Percentiles rank a stretch among this genome's conserved stretches.
Evolutionary conservation across 305 asterid genomes (phyloP).

Genomic region (Rubia tinctorum): DNA sequence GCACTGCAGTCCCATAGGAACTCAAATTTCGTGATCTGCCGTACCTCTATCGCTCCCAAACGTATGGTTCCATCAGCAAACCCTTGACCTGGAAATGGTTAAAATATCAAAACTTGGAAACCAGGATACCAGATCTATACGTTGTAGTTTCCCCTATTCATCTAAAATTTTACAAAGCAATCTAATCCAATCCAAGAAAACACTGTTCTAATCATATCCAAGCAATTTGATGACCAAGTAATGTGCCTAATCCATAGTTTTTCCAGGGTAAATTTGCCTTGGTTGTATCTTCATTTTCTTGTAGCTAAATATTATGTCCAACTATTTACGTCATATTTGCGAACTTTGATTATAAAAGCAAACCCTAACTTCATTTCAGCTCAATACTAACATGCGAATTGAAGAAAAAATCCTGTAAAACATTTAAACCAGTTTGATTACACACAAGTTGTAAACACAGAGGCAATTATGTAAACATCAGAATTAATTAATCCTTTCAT

Average conservation of each 20-base stretch:
- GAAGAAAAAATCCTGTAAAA: not conserved
- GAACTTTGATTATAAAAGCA: not conserved
- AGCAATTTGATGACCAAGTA: not conserved
- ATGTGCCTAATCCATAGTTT: no score
- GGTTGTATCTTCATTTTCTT: no score
- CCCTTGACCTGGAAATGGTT: constrained; percentile 48
- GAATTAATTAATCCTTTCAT: not conserved
- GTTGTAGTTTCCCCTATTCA: not conserved
- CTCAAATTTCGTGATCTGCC: constrained; percentile 54
- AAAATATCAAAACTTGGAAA: constrained; percentile 13
- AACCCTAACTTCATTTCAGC: not conserved
- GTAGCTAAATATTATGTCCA: no score
- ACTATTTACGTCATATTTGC: not conserved
- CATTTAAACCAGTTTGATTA: not conserved
- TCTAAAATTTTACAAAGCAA: not conserved
- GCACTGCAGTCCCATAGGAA: constrained; percentile 58
- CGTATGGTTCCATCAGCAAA: constrained; percentile 50
- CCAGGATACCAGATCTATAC: not conserved
- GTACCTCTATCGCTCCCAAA: constrained; percentile 76
- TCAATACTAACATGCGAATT: not conserved
- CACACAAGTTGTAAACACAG: not conserved
- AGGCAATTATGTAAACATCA: not conserved
- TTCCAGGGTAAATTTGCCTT: no score
- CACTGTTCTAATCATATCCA: not conserved
- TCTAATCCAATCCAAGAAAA: not conserved